These are phyloP conservation scores for Rusavskia elegans DNA, from an alignment of 495 filamentous ascomycete genomes.

Conservation along the genomic window DNA sequence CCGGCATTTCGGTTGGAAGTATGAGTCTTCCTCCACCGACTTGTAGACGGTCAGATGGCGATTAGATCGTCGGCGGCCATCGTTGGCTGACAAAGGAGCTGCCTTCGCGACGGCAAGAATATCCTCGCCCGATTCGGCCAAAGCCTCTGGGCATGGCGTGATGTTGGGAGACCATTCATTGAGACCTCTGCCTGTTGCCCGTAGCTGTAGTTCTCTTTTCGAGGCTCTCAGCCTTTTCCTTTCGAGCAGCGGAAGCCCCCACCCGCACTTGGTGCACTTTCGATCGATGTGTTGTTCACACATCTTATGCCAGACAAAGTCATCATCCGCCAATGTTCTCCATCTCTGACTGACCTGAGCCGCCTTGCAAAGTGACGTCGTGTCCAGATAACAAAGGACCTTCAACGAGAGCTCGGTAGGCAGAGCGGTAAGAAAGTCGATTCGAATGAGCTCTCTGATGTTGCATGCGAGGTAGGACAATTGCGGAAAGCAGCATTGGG, in stretches of 20 bases:
- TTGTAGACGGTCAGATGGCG: neutral
- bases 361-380: conserved; percentile 89
- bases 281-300: conserved; percentile 96
- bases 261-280: conserved; percentile 94
- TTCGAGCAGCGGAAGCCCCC: conserved; percentile 82
- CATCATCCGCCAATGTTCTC: conserved; percentile 79
- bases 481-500: conserved; percentile 94
- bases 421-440: conserved; percentile 82
- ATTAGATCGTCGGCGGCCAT: neutral
- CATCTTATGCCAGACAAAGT: conserved; percentile 98
- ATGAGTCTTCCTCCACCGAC: conserved; percentile 14
- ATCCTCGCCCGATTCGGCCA: neutral
- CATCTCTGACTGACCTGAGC: conserved; percentile 86
- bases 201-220: conserved; percentile 68
- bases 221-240: conserved; percentile 74
- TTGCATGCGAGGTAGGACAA: conserved; percentile 78
- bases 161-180: conserved; percentile 38
- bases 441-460: conserved; percentile 82
- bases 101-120: neutral
- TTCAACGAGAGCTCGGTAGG: conserved; percentile 86
- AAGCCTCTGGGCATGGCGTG: conserved; percentile 25
- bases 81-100: neutral
- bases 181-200: conserved; percentile 37
- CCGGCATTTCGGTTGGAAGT: conserved; percentile 35
- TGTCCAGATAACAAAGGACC: conserved; percentile 84